Evolutionary conservation across 352 stramenopile genomes (phyloP), one percentile per base, ranked within the genome.

Genomic region (Phytopythium litorale): DNA sequence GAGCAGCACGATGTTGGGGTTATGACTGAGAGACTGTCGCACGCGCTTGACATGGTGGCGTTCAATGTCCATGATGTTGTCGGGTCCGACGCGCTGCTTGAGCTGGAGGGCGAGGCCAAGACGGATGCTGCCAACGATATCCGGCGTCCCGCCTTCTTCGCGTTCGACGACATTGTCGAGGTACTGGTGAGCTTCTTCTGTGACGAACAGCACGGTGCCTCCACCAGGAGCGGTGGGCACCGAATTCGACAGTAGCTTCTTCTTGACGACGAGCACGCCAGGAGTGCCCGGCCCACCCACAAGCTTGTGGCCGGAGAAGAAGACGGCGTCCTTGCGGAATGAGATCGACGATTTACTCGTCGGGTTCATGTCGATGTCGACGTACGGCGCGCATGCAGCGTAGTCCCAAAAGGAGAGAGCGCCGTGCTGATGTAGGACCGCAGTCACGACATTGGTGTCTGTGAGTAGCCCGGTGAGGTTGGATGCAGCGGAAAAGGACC

Each of bases 271-370:
- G 19, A 99, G 79, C 5, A 99, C 88, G 13, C 97, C 96, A 4
- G 96, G 89, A 7, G 92, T 96, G 12, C 89, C 91, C 0, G 91
- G 86, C 8, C 97, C 97, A 40, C 97, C 97, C 13, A 98, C 66
- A 55, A 99, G 95, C 75, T 99, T 99, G 83, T 99, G 97, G 6
- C 91, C 89, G 2, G 84, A 98, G 58, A 99, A 91, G 71, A 98
- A 98, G 25, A 98, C 82, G 0, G 96, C 97, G 76, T 99, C 96
- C 67, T 98, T 98, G 60, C 88, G 79, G 4, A 69, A 71, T 11
- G 71, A 83, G 11, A 65, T 51, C 1, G 35, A 13, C 6, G 58
- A 43, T 3, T 73, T 60, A 4, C 18, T 30, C 6, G 32, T 12
- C 28, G 96, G 93, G 84, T 99, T 99, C 94, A 99, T 98, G 75